Conservation (phyloP, 441 rosid genomes). For the Corymbia citriodora region DNA sequence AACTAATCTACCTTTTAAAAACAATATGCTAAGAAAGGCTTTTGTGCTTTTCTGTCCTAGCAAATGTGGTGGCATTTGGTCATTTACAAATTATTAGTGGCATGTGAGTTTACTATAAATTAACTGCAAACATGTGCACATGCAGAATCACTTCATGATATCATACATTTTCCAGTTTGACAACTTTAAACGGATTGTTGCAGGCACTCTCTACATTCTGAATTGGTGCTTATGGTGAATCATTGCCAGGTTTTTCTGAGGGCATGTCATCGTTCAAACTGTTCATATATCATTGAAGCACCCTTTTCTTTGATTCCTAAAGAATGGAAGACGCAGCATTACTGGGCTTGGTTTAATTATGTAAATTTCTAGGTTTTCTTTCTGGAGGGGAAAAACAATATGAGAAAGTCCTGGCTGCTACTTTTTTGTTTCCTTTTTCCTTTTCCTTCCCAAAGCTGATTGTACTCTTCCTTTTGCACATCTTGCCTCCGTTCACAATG, state of each 20-base stretch:
- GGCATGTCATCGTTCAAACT: neutral
- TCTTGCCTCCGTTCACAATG: neutral
- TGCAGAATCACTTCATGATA: neutral
- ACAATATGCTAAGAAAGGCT: neutral
- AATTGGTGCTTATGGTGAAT: neutral
- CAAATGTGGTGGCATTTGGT: neutral
- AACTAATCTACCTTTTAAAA: neutral
- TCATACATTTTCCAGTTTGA: neutral
- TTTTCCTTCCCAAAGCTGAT: neutral
- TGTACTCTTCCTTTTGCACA: neutral
- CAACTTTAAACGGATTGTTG: neutral
- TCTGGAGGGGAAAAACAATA: neutral
- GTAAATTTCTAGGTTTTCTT: slow-evolving; percentile 4
- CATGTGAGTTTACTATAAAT: neutral
- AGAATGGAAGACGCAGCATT: neutral
- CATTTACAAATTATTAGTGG: neutral
- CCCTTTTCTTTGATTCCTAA: neutral
- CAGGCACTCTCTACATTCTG: neutral
- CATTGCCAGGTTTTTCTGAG: neutral
- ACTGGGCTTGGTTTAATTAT: neutral
- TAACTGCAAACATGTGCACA: neutral
- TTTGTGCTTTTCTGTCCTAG: neutral
- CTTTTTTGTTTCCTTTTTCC: neutral
- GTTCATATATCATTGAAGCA: neutral
- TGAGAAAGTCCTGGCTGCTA: neutral